phyloP scores from a whole-genome alignment of 2,329 filamentous ascomycete species.

The Aspergillus transmontanensis region DNA sequence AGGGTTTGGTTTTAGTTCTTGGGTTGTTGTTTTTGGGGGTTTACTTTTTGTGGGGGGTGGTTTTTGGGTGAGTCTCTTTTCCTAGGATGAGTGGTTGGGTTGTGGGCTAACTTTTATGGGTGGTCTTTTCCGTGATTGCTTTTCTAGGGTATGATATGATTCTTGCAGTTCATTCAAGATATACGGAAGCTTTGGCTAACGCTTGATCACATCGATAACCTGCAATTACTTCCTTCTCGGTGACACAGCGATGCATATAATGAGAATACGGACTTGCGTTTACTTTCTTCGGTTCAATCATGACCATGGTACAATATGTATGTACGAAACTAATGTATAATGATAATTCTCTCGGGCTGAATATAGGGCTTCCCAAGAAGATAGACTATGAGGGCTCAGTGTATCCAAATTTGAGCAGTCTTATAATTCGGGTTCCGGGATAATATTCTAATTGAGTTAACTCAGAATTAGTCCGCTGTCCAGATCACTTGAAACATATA shows the following conservation, averaged over 20 bases:
- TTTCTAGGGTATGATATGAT: background rate
- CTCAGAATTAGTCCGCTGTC: too few relatives aligned
- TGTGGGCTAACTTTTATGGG: background rate
- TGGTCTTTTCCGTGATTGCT: background rate
- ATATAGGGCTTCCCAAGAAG: background rate
- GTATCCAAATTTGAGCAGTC: background rate
- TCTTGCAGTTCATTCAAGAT: too few relatives aligned
- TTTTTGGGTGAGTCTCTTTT: background rate
- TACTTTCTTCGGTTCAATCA: background rate
- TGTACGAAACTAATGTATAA: background rate
- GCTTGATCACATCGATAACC: background rate
- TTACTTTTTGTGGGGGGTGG: slow-evolving; percentile 15
- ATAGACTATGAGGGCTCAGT: background rate
- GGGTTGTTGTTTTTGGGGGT: slow-evolving; percentile 18
- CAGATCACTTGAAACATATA: too few relatives aligned
- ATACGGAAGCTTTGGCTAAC: background rate
- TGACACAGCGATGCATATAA: background rate
- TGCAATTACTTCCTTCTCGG: background rate
- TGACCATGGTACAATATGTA: background rate
- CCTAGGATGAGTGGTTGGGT: background rate
- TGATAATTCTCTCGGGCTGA: background rate
- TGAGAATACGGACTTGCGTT: background rate
- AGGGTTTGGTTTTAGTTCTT: slow-evolving; percentile 26
- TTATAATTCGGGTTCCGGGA: background rate
- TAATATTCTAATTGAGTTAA: background rate